Evolutionary conservation across 371 early-diverging fungal genomes (phyloP), one percentile per base, ranked within the genome.

Genomic region (Apophysomyces sp.): DNA sequence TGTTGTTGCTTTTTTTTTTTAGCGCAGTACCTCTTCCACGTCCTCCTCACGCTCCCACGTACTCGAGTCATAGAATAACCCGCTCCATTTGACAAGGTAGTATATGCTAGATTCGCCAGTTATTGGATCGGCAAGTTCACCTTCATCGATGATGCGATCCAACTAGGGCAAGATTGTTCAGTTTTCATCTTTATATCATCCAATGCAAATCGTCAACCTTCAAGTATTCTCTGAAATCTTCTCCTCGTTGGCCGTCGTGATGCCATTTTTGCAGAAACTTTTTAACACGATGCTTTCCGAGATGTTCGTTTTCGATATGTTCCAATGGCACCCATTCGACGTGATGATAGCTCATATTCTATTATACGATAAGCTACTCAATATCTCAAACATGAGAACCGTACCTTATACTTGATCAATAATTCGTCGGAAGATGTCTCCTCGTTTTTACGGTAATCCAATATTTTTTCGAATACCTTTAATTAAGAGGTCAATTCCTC

Each of bases 71-170:
- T 97, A 95, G n/a, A 93, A 86, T n/a, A 85, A 82, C 36, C 87
- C 85, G 56, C 84, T 85, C 99, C 99, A 98, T 67, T 97, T 98
- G 34, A 94, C 91, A 39, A 98, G 77, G 68, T 87, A 95, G 57
- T 80, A 90, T 6, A 92, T 69, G 40, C 76, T 83, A 36, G 74
- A 81, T 28, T 85, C 83, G 1, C 82, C 86, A 1, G 79, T 80
- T 1, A 65, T 62, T 9, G 80, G 76, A 58, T 87, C 83, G 9
- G 72, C 66, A 34, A 87, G 62, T 52, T 94, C 93, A 49, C 93
- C 93, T 66, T 92, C 94, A 67, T 95, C 93, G 68, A 95, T 86
- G 56, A 95, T 77, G 21, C 95, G 89, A 63, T 95, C 95, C 32
- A 92, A 79, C 82, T 85, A 71, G 9, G 37, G 13, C 27, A 6